Base-by-base conservation (phyloP, 805 yeast genomes). In the Phaffomyces antillensis region DNA sequence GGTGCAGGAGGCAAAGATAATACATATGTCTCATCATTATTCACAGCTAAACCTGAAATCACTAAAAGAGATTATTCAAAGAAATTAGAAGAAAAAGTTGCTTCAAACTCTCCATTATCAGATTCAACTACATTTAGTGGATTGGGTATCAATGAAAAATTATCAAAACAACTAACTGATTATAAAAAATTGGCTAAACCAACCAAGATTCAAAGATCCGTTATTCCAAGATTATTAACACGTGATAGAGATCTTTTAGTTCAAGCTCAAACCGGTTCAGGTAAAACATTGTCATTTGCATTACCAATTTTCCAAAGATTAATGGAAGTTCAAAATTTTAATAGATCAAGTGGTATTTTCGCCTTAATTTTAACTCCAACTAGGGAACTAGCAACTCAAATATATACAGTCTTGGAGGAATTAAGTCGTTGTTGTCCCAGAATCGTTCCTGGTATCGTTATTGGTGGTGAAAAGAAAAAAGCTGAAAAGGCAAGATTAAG, bases 241-340 rank as follows among this genome's bases (percentile, higher is more conserved):
- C 54, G 64, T 13, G 54, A 60, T 9, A 52, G 72, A 37, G 99
- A 93, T 64, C 67, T 89, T 45, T 85, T 93, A 53, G 85, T 93
- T 39, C 95, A 89, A 59, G 96, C 99, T 0, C 97, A 95, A 65
- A 93, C 99, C 0, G 99, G 99, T 43, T 90, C 98, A 0, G 99
- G 99, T 64, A 93, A 93, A 64, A 93, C 99, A 0, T 65, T 93
- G 45, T 82, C 98, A 0, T 95, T 86, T 61, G 68, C 83, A 4
- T 66, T 95, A 34, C 99, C 99, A 1, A 81, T 95, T 18, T 63
- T 91, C 50, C 80, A 86, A 51, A 75, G 79, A 47, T 70, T 93
- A 37, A 77, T 88, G 77, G 64, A 71, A 26, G 77, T 78, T 55
- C 59, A 67, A 33, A 67, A 62, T 32, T 60, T 72, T 4, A 63